phyloP scores from a whole-genome alignment of 805 yeast genomes.

The Nakazawaea populi region DNA sequence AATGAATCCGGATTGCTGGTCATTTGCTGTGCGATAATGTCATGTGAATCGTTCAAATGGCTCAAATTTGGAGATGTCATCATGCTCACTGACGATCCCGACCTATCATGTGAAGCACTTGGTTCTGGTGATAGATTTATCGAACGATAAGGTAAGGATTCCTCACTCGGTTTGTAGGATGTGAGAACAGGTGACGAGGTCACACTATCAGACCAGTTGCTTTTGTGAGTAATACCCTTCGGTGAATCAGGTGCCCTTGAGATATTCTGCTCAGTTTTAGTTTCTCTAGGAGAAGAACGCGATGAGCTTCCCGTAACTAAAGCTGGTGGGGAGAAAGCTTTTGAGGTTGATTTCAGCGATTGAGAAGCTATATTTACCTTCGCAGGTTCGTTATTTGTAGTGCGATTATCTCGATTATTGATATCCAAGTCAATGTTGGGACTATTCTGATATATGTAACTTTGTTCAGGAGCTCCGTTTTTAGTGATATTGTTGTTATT shows the following conservation, averaged over 20 bases:
- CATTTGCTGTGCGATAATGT: slow-evolving; percentile 9
- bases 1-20: slow-evolving; percentile 28
- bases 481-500: too few species aligned
- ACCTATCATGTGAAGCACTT: neutral
- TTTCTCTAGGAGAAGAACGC: neutral
- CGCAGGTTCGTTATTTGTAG: too few species aligned
- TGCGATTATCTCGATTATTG: too few species aligned
- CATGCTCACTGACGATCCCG: neutral
- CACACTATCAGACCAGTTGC: neutral
- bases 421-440: too few species aligned
- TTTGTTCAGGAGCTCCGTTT: too few species aligned
- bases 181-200: neutral
- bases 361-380: too few species aligned
- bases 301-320: neutral
- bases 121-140: neutral
- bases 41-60: slow-evolving; percentile 7
- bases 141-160: neutral
- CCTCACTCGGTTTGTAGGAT: neutral
- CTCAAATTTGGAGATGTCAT: neutral
- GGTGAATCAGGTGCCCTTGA: slow-evolving; percentile 7
- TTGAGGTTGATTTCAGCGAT: too few species aligned
- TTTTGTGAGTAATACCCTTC: neutral
- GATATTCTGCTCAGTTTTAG: neutral
- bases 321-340: too few species aligned
- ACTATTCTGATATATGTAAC: too few species aligned